A percentile compares a stretch with the other conserved stretches of the same genome.
Evolutionary conservation across 176 grass and related monocot genomes (phyloP).

Genomic region (Elaeis guineensis): DNA sequence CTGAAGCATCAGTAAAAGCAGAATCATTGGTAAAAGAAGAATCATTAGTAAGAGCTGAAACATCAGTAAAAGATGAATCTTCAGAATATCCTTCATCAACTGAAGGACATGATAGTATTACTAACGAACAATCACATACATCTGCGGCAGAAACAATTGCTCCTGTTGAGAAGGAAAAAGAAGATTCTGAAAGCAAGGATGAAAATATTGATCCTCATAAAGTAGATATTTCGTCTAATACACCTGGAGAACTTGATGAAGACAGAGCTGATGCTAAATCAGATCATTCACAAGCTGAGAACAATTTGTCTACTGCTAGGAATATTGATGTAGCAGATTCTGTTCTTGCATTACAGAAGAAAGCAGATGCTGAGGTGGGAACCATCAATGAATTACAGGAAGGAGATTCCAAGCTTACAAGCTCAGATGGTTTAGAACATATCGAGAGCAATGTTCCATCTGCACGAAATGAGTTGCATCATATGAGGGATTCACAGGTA

Average conservation of each 20-base stretch:
- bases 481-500: slow-evolving; percentile 29
- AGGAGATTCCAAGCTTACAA: slow-evolving; percentile 12
- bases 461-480: slow-evolving; percentile 24
- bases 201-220: slow-evolving; percentile 8
- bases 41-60: too few species aligned
- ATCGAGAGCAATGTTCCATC: slow-evolving; percentile 16
- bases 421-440: slow-evolving; percentile 22
- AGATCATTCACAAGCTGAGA: slow-evolving; percentile 33
- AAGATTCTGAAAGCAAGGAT: slow-evolving; percentile 18
- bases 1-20: slow-evolving; percentile 31
- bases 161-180: slow-evolving; percentile 24
- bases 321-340: slow-evolving; percentile 22
- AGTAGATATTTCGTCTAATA: slow-evolving; percentile 11
- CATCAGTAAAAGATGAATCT: background rate
- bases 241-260: slow-evolving; percentile 13
- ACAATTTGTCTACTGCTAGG: slow-evolving; percentile 22
- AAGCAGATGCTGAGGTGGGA: slow-evolving; percentile 25
- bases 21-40: too few species aligned
- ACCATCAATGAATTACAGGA: background rate
- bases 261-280: slow-evolving; percentile 23
- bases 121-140: slow-evolving; percentile 20
- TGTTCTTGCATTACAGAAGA: slow-evolving; percentile 13
- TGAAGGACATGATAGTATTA: slow-evolving; percentile 34
- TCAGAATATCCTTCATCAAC: slow-evolving; percentile 19
- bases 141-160: slow-evolving; percentile 24